phyloP scores from a whole-genome alignment of 2,329 filamentous ascomycete genomes.

The Aspergillus cejpii region DNA sequence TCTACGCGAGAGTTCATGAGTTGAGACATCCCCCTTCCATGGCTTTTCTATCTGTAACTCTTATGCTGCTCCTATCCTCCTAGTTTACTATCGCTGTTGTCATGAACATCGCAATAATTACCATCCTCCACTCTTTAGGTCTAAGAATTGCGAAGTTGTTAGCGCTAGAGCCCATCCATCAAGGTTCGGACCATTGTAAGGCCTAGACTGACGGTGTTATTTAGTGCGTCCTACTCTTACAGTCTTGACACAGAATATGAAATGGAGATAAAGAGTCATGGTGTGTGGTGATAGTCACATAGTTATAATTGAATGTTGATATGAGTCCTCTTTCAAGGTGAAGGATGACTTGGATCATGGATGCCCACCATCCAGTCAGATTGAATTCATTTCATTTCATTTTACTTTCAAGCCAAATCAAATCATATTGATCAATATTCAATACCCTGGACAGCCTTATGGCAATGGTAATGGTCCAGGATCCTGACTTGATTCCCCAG shows the following conservation, averaged over 20 bases:
- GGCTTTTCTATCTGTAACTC: background rate
- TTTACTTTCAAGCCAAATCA: no score
- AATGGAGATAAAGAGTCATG: conserved; percentile 13
- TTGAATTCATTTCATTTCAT: no score
- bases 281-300: conserved; percentile 16
- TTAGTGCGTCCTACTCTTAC: no score
- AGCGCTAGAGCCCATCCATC: conserved; percentile 4
- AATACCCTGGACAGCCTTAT: background rate
- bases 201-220: conserved; percentile 23
- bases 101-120: background rate
- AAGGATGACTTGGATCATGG: no score
- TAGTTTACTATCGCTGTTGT: background rate
- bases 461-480: background rate
- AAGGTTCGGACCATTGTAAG: conserved; percentile 20
- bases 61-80: no score
- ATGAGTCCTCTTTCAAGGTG: background rate
- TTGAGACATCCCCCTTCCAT: background rate
- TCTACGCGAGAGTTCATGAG: background rate
- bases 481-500: background rate
- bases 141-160: background rate
- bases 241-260: conserved; percentile 1
- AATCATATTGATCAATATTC: no score
- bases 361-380: no score
- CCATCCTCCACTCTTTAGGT: background rate
- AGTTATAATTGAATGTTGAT: background rate